phyloP scores from a whole-genome alignment of 164 flowering plant species.

The Platanus orientalis region DNA sequence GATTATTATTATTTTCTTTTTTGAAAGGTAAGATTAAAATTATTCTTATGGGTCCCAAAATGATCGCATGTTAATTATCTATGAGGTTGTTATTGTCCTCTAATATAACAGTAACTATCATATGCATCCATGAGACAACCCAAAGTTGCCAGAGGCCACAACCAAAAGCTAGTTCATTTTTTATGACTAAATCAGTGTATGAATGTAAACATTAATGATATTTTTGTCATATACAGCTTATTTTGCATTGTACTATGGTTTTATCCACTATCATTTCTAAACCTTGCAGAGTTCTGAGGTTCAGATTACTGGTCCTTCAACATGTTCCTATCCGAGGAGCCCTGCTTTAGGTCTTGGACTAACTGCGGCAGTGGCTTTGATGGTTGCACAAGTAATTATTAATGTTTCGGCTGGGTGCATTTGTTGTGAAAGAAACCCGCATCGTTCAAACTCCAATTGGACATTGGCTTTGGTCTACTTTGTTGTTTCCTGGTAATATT shows the following conservation, averaged over 20 bases:
- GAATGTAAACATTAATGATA: neutral
- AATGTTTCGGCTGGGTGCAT: constrained; percentile 71
- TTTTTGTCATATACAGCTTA: neutral
- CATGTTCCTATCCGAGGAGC: constrained; percentile 70
- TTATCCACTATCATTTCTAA: constrained; percentile 6
- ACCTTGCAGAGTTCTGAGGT: constrained; percentile 61
- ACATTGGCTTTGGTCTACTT: constrained; percentile 60
- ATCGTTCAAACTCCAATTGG: constrained; percentile 55
- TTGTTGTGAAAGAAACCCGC: constrained; percentile 62
- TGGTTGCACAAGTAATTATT: constrained; percentile 64
- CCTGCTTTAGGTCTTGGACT: constrained; percentile 81
- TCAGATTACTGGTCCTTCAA: constrained; percentile 21
- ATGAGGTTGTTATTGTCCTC: no score
- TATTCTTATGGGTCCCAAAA: no score
- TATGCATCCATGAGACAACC: no score
- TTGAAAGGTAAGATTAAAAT: no score
- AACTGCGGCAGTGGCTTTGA: constrained; percentile 59
- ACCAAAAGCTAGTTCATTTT: no score
- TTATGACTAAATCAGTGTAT: neutral
- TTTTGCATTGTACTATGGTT: neutral
- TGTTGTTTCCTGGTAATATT: constrained; percentile 73
- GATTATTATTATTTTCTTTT: no score
- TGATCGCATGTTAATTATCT: no score
- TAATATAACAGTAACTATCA: no score
- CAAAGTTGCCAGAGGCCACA: no score